Evolutionary conservation across 2,329 filamentous ascomycete species (phyloP).

Genomic region (Dothideomycetes sp.): DNA sequence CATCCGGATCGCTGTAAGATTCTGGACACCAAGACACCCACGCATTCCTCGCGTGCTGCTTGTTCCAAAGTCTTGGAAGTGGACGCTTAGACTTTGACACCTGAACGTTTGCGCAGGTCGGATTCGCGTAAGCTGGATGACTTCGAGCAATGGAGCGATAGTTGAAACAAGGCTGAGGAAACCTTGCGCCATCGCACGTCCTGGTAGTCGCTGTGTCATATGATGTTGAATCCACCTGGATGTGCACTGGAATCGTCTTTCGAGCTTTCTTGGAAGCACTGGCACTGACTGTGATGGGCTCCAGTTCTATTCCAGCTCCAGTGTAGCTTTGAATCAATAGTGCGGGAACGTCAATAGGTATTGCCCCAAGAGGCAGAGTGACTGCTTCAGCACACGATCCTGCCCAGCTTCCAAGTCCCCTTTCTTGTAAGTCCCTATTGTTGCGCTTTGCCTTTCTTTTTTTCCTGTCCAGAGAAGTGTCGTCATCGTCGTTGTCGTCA

Average conservation of each 20-base stretch:
- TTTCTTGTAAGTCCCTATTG: not conserved
- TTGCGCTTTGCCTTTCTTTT: not conserved
- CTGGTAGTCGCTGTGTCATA: not conserved
- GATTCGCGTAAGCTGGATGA: not conserved
- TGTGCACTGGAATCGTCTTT: not conserved
- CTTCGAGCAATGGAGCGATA: not conserved
- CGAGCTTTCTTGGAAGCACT: constrained; percentile 1
- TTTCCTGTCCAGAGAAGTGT: no score
- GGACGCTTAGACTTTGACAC: not conserved
- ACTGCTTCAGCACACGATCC: not conserved
- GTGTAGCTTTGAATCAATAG: not conserved
- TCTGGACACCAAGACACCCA: not conserved
- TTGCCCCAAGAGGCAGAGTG: not conserved
- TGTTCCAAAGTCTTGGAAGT: not conserved
- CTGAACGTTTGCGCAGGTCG: not conserved
- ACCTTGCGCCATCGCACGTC: not conserved
- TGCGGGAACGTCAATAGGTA: not conserved
- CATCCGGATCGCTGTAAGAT: not conserved
- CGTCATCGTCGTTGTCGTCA: no score
- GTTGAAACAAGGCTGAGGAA: not conserved
- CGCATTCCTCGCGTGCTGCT: not conserved
- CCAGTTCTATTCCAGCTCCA: not conserved
- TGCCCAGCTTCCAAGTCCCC: not conserved
- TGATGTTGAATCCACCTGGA: not conserved
- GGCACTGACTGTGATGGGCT: not conserved